phyloP scores from a whole-genome alignment of 176 grass and related monocot species.

The Zea mays region DNA sequence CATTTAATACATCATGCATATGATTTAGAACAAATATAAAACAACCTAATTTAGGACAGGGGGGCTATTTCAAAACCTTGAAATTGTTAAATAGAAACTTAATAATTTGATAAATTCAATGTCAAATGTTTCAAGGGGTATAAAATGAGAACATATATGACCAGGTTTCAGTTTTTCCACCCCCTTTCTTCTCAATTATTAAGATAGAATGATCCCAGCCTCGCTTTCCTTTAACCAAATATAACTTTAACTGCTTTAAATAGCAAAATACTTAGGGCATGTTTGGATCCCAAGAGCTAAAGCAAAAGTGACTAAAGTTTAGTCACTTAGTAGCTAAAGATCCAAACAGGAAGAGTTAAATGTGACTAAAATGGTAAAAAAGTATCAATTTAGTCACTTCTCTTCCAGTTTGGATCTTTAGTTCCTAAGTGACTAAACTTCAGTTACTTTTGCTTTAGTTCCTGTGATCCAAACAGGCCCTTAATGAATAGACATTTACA shows the following conservation, averaged over 20 bases:
- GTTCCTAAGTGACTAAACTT: too few species aligned
- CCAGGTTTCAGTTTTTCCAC: background rate
- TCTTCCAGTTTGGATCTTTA: too few species aligned
- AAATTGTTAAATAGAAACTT: background rate
- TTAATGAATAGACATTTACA: background rate
- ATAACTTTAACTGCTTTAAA: background rate
- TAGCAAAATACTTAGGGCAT: background rate
- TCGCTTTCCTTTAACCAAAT: conserved; percentile 8
- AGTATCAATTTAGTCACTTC: too few species aligned
- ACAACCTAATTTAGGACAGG: background rate
- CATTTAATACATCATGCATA: background rate
- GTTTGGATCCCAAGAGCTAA: too few species aligned
- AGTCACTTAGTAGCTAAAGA: too few species aligned
- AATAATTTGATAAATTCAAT: background rate
- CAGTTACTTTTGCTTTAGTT: too few species aligned
- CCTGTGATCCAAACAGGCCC: too few species aligned
- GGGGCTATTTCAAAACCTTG: background rate
- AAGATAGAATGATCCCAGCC: background rate
- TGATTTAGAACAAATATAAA: background rate
- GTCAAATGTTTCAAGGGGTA: background rate
- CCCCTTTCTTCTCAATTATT: conserved; percentile 11
- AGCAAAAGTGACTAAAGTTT: too few species aligned
- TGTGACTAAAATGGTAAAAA: too few species aligned
- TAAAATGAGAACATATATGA: conserved; percentile 25
- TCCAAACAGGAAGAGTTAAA: too few species aligned